Evolutionary conservation across 2,329 filamentous ascomycete genomes (phyloP).

Genomic region (Aspergillus eucalypticola): DNA sequence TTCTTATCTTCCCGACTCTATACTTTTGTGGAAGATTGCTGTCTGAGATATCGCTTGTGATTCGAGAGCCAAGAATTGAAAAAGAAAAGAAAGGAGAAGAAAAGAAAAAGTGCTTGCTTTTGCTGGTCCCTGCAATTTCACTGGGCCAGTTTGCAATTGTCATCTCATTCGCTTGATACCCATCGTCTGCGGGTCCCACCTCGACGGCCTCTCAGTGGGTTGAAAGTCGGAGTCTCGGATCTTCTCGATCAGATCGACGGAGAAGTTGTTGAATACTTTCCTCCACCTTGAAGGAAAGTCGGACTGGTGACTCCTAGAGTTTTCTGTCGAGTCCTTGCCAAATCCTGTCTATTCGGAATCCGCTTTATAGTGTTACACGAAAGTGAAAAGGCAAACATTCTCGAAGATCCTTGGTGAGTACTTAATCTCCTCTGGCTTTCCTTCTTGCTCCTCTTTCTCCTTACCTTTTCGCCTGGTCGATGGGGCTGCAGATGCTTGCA

Average conservation of each 20-base stretch:
- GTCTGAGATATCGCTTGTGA: slow-evolving; percentile 6
- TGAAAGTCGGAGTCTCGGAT: slow-evolving; percentile 6
- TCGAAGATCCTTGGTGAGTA: slow-evolving; percentile 34
- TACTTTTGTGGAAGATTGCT: slow-evolving; percentile 27
- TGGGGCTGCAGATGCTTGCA: not conserved
- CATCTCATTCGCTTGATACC: slow-evolving; percentile 25
- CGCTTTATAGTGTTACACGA: slow-evolving; percentile 36
- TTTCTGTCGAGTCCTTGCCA: slow-evolving; percentile 20
- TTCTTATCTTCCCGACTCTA: not conserved
- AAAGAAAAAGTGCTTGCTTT: not conserved
- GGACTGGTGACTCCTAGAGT: slow-evolving; percentile 17
- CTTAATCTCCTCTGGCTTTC: slow-evolving; percentile 9
- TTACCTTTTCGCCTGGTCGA: slow-evolving; percentile 5
- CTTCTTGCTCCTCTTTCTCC: slow-evolving; percentile 11
- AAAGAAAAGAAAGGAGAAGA: not conserved
- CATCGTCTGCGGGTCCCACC: not conserved
- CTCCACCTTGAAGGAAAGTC: slow-evolving; percentile 10
- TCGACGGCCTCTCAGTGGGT: not conserved
- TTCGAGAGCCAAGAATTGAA: not conserved
- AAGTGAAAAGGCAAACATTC: slow-evolving; percentile 33
- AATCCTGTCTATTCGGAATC: slow-evolving; percentile 24
- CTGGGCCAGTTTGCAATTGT: slow-evolving; percentile 31
- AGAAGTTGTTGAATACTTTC: slow-evolving; percentile 6
- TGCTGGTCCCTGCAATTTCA: slow-evolving; percentile 19
- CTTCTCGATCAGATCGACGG: slow-evolving; percentile 12